Conservation (phyloP, 306 rosid genomes). For the Pterocarpus macrocarpus region DNA sequence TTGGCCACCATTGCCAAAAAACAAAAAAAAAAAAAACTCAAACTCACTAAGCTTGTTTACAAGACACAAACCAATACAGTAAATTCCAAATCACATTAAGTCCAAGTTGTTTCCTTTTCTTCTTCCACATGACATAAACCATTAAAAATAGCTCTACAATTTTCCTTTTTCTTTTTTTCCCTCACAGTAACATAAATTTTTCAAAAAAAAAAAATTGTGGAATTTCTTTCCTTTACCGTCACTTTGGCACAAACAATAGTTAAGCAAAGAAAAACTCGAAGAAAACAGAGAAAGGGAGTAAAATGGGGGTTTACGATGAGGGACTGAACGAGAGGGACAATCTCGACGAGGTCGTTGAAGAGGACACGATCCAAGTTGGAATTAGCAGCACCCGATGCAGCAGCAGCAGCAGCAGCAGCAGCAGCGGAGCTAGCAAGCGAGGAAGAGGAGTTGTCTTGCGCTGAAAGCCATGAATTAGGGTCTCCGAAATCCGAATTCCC, state of each 20-base stretch:
- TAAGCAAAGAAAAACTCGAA: background rate
- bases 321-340: constrained; percentile 91
- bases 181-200: background rate
- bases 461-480: constrained; percentile 81
- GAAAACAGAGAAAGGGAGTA: background rate
- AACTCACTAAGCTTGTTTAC: background rate
- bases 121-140: background rate
- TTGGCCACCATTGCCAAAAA: background rate
- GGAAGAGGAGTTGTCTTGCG: constrained; percentile 61
- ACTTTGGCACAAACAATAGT: background rate
- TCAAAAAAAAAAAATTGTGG: background rate
- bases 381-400: constrained; percentile 41
- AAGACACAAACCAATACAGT: background rate
- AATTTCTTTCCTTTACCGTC: background rate
- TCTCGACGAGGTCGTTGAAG: constrained; percentile 86
- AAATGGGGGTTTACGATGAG: constrained; percentile 64
- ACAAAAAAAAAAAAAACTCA: background rate
- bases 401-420: constrained; percentile 38
- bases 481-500: constrained; percentile 68
- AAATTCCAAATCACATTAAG: background rate
- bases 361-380: constrained; percentile 81
- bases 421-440: constrained; percentile 49
- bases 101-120: constrained; percentile 20
- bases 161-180: background rate
- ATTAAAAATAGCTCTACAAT: background rate